Evolutionary conservation across 805 yeast genomes (phyloP).

Genomic region (Metschnikowia orientalis): DNA sequence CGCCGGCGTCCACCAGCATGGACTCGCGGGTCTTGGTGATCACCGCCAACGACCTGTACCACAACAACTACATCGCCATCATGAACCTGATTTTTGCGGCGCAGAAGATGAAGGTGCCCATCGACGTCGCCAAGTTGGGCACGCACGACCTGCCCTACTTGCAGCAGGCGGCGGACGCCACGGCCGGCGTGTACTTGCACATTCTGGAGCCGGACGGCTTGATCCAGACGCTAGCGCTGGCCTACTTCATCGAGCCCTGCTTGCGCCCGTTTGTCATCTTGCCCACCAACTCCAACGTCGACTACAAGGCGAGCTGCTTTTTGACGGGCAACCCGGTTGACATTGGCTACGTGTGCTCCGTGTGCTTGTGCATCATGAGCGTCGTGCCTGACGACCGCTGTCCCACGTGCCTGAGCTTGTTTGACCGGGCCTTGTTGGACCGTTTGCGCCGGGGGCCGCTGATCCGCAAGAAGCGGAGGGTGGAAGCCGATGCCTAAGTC

Average conservation of each 20-base stretch:
- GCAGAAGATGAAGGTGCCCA: conserved; percentile 82
- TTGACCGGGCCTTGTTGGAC: conserved; percentile 59
- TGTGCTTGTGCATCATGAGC: conserved; percentile 80
- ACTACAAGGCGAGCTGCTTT: conserved; percentile 92
- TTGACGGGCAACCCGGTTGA: conserved; percentile 87
- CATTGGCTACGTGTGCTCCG: conserved; percentile 91
- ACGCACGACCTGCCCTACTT: conserved; percentile 64
- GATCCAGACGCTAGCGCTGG: conserved; percentile 75
- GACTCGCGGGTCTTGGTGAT: conserved; percentile 45
- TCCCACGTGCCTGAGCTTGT: conserved; percentile 81
- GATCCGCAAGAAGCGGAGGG: conserved; percentile 33
- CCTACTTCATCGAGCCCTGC: conserved; percentile 82
- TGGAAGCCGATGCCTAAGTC: too few species aligned
- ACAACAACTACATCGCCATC: conserved; percentile 78
- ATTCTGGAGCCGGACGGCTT: conserved; percentile 69
- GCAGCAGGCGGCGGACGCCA: conserved; percentile 95
- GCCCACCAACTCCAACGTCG: conserved; percentile 82
- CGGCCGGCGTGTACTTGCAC: conserved; percentile 79
- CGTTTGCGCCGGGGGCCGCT: conserved; percentile 59
- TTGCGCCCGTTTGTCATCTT: conserved; percentile 69
- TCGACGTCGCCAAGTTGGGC: conserved; percentile 85
- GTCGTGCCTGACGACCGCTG: conserved; percentile 65
- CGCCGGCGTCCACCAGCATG: conserved; percentile 23
- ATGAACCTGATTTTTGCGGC: conserved; percentile 97
- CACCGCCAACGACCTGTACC: conserved; percentile 68